A percentile compares a stretch with the other conserved stretches of the same genome.
Evolutionary conservation across 805 yeast genomes (phyloP).

Genomic region (Dipodascopsis uninucleata): DNA sequence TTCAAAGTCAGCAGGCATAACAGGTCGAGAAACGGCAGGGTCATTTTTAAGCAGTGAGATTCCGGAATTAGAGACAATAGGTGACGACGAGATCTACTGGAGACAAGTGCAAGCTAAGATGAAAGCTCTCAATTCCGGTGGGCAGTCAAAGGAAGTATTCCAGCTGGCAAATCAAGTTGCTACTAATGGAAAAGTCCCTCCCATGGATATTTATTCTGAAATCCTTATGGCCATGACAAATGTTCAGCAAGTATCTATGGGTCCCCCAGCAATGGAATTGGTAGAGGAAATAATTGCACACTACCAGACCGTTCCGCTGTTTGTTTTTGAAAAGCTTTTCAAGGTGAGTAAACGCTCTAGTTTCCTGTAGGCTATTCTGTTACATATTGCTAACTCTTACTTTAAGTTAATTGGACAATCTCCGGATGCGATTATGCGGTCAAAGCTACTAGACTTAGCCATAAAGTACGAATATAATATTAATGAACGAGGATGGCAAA

Average conservation of each 20-base stretch:
- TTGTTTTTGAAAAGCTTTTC: not conserved
- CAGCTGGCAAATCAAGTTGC: not conserved
- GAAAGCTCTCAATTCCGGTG: not conserved
- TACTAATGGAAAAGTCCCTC: conserved; percentile 2
- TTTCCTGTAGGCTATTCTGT: no score
- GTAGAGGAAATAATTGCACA: conserved; percentile 1
- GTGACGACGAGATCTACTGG: no score
- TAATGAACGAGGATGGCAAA: not conserved
- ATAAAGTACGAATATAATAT: not conserved
- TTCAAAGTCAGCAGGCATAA: no score
- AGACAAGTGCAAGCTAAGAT: not conserved
- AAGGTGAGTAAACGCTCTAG: no score
- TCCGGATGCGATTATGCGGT: conserved; percentile 1
- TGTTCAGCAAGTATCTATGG: not conserved
- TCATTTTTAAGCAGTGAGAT: not conserved
- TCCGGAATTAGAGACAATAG: not conserved
- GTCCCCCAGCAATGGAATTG: not conserved
- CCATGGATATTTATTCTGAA: conserved; percentile 3
- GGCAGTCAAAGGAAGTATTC: not conserved
- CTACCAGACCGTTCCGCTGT: not conserved
- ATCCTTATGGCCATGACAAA: conserved; percentile 3
- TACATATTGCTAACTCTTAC: no score
- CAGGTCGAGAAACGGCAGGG: no score
- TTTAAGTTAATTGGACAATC: conserved; percentile 3
- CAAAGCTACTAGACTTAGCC: not conserved